Base-by-base conservation (phyloP, 129 eudicot species). In the Flaveria brownii region DNA sequence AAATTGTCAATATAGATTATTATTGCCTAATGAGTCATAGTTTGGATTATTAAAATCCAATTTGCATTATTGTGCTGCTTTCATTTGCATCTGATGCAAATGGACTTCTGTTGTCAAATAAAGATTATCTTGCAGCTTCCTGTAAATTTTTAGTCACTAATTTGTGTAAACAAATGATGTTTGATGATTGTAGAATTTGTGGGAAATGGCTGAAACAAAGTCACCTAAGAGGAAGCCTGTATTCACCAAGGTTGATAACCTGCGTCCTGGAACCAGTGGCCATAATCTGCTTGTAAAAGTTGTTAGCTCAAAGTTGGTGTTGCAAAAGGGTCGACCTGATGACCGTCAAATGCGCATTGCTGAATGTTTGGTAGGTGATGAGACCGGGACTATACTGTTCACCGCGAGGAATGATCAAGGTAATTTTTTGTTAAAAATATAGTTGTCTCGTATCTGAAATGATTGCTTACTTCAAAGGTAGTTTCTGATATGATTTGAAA, bases 371-470 rank as follows among this genome's bases (percentile, higher is more conserved):
- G 88, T 91, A 4, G 97, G 97, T 26, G 97, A 91, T 59, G 97
- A 91, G 71, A 91, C 94, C 9, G 97, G 97, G 70, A 83, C 82
- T 14, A 86, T 91, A 57, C 52, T 91, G 22, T 91, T 91, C 61
- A 91, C 97, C 17, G 97, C 94, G 7, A 86, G 94, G 78, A 86
- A 91, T 59, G 87, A 81, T 45, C 97, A 91, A 91, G 97, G 97
- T 91, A 80, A 70, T 10, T 57, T 20, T 47, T 18, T 4, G 16
- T 30, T 42, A 47, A 39, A 72, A n/a, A 17, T 54, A 22, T 57
- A 73, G 9, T 41, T 73, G 43, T 59, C 8, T 25, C n/a, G 0
- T 60, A 60, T 60, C 16, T 20, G 42, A 73, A 73, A 73, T 22
- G 55, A 39, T 56, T 39, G 36, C 23, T 61, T 25, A 26, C 39